These are phyloP conservation scores for Orbilia quercus DNA, from an alignment of 2,329 filamentous ascomycete species.

Conservation along the genomic window DNA sequence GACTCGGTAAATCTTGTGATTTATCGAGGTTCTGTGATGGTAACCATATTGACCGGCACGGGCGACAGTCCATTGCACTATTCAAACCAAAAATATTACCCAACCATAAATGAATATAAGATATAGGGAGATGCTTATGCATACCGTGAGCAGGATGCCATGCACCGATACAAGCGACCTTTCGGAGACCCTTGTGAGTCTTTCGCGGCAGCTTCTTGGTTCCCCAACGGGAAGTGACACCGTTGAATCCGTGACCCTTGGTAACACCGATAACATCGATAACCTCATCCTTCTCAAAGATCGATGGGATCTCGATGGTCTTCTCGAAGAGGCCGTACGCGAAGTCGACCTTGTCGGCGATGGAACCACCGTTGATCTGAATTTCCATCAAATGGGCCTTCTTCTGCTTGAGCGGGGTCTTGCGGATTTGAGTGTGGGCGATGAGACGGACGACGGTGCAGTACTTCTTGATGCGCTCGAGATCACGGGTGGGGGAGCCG, in stretches of 20 bases:
- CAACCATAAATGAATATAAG: too few species aligned
- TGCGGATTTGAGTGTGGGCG: slow-evolving; percentile 98
- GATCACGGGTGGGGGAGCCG: slow-evolving; percentile 89
- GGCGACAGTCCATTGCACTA: slow-evolving; percentile 77
- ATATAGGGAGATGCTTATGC: too few species aligned
- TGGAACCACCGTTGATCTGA: slow-evolving; percentile 97
- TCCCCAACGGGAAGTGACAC: slow-evolving; percentile 98
- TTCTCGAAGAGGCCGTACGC: slow-evolving; percentile 98
- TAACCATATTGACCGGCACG: slow-evolving; percentile 99
- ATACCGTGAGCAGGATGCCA: slow-evolving; percentile 98
- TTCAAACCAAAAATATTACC: too few species aligned
- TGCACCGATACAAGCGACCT: slow-evolving; percentile 99
- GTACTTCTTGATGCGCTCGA: slow-evolving; percentile 99
- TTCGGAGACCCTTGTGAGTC: slow-evolving; percentile 99
- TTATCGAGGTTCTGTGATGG: slow-evolving; percentile 99
- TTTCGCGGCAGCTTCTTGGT: slow-evolving; percentile 99
- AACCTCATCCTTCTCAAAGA: slow-evolving; percentile 99
- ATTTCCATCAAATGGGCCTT: slow-evolving; percentile 99
- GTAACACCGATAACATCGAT: slow-evolving; percentile 99
- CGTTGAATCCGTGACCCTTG: slow-evolving; percentile 98
- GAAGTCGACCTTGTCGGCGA: slow-evolving; percentile 97
- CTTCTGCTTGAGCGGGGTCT: slow-evolving; percentile 99
- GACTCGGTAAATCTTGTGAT: slow-evolving; percentile 99
- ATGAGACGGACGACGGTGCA: slow-evolving; percentile 99
- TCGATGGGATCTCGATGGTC: slow-evolving; percentile 87